Conservation (phyloP, 768 basidiomycete genomes). For the Suillus hirtellus region DNA sequence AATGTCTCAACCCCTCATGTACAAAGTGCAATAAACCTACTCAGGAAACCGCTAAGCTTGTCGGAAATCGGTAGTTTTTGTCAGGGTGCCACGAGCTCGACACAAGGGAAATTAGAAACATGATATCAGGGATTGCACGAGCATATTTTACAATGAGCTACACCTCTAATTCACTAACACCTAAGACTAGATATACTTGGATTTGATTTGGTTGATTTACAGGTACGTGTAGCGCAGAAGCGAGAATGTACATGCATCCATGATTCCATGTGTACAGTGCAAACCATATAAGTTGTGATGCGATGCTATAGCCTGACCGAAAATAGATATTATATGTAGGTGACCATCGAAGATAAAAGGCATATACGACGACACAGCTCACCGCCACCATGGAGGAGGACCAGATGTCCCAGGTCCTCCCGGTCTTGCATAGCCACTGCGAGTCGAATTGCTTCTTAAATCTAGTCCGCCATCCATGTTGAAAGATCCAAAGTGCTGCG, state of each 20-base stretch:
- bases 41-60: too few species aligned
- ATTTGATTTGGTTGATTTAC: neutral
- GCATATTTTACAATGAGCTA: neutral
- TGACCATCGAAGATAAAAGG: neutral
- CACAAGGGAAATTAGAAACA: neutral
- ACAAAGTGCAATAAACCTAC: too few species aligned
- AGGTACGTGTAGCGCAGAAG: neutral
- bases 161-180: neutral
- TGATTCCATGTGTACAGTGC: neutral
- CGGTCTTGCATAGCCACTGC: neutral
- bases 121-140: neutral
- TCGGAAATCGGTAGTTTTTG: too few species aligned
- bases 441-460: neutral
- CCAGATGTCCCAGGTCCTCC: neutral
- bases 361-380: neutral
- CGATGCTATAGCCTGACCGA: neutral
- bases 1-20: too few species aligned
- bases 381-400: constrained; percentile 5
- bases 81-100: neutral
- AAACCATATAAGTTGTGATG: constrained; percentile 3
- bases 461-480: neutral
- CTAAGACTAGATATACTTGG: neutral
- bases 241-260: neutral
- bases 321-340: constrained; percentile 3
- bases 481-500: neutral